Evolutionary conservation across 2,329 filamentous ascomycete species (phyloP).

Genomic region (Diaporthe australafricana): DNA sequence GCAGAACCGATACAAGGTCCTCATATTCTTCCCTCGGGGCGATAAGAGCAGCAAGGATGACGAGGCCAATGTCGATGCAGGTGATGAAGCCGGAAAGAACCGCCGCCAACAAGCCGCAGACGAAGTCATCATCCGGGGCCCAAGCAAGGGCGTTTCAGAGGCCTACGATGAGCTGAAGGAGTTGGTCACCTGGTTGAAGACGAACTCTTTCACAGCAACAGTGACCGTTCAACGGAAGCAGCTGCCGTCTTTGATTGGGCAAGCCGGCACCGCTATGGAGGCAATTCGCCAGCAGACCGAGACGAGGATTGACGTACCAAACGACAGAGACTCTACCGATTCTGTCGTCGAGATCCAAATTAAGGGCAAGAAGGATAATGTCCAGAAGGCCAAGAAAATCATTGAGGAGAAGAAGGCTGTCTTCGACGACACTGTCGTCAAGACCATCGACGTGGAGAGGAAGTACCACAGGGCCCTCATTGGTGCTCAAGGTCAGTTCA

Average conservation of each 20-base stretch:
- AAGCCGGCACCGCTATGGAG: slow-evolving; percentile 91
- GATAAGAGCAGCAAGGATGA: slow-evolving; percentile 77
- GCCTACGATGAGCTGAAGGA: slow-evolving; percentile 92
- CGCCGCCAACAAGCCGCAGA: slow-evolving; percentile 82
- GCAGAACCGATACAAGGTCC: slow-evolving; percentile 91
- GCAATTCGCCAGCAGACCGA: slow-evolving; percentile 86
- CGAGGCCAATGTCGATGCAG: slow-evolving; percentile 74
- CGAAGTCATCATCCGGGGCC: slow-evolving; percentile 91
- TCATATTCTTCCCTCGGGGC: slow-evolving; percentile 89
- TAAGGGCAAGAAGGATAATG: slow-evolving; percentile 91
- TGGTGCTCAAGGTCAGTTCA: slow-evolving; percentile 81
- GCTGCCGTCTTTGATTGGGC: slow-evolving; percentile 92
- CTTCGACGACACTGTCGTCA: slow-evolving; percentile 90
- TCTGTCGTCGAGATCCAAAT: slow-evolving; percentile 87
- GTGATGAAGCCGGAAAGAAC: slow-evolving; percentile 74
- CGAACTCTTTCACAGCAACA: slow-evolving; percentile 83
- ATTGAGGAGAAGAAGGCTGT: slow-evolving; percentile 87
- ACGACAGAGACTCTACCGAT: slow-evolving; percentile 76
- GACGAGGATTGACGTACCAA: slow-evolving; percentile 91
- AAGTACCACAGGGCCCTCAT: slow-evolving; percentile 94
- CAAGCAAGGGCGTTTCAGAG: slow-evolving; percentile 91
- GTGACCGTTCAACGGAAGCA: slow-evolving; percentile 92
- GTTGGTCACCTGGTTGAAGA: slow-evolving; percentile 88
- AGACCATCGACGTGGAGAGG: slow-evolving; percentile 90
- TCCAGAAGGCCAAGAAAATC: slow-evolving; percentile 90